Conservation (phyloP, 1,139 yeast species). For the Suhomyces bolitotheri region DNA sequence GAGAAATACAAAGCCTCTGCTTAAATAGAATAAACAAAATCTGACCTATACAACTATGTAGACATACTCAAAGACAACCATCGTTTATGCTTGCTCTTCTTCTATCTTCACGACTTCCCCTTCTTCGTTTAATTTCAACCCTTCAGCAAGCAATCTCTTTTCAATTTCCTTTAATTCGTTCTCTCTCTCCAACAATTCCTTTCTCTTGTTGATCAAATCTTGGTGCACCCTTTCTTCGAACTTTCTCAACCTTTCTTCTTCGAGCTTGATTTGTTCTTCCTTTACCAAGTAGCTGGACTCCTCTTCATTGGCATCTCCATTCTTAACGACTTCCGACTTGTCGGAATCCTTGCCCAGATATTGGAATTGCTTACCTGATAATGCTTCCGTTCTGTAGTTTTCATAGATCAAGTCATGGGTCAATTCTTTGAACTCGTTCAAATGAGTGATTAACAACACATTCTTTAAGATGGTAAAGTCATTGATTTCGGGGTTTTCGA, state of each 20-base stretch:
- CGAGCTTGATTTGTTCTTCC: slow-evolving; percentile 78
- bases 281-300: slow-evolving; percentile 57
- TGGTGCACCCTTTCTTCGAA: slow-evolving; percentile 88
- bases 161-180: slow-evolving; percentile 83
- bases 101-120: slow-evolving; percentile 42
- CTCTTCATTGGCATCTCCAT: slow-evolving; percentile 22
- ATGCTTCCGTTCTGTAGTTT: slow-evolving; percentile 68
- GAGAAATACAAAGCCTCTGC: slow-evolving; percentile 43
- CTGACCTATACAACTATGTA: background rate
- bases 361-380: slow-evolving; percentile 50
- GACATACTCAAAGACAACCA: background rate
- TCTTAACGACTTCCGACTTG: slow-evolving; percentile 15
- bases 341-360: slow-evolving; percentile 29
- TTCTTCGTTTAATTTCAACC: slow-evolving; percentile 43
- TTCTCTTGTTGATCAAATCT: slow-evolving; percentile 80
- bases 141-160: slow-evolving; percentile 65
- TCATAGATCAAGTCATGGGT: slow-evolving; percentile 71
- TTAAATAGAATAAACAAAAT: slow-evolving; percentile 4
- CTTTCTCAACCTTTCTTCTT: slow-evolving; percentile 75
- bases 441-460: slow-evolving; percentile 71
- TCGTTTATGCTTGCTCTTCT: background rate
- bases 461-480: slow-evolving; percentile 69
- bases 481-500: slow-evolving; percentile 58
- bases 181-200: slow-evolving; percentile 84
- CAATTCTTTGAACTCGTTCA: slow-evolving; percentile 70